Evolutionary conservation across 305 asterid species (phyloP).

Genomic region (Petunia hybrid): DNA sequence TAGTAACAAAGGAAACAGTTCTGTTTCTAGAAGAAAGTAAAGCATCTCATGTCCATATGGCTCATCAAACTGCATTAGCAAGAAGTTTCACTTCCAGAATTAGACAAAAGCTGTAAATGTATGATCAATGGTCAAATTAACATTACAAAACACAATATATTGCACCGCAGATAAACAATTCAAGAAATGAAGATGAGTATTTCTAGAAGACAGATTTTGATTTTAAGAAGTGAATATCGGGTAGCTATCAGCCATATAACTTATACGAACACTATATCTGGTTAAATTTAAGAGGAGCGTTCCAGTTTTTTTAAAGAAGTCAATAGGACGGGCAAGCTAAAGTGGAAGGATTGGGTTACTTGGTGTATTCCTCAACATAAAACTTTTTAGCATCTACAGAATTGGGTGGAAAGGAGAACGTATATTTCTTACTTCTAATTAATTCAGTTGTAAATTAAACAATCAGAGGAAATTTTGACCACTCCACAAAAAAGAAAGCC

Average conservation of each 20-base stretch:
- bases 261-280: background rate
- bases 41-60: slow-evolving; percentile 27
- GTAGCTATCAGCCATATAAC: background rate
- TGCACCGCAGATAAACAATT: background rate
- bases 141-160: background rate
- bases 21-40: slow-evolving; percentile 40
- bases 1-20: slow-evolving; percentile 49
- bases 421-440: too few relatives aligned
- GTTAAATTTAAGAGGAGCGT: too few relatives aligned
- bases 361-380: too few relatives aligned
- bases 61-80: slow-evolving; percentile 45
- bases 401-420: too few relatives aligned
- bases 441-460: too few relatives aligned
- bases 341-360: too few relatives aligned
- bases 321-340: too few relatives aligned
- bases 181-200: background rate
- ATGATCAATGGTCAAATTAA: background rate
- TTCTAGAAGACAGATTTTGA: background rate
- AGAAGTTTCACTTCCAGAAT: background rate
- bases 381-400: too few relatives aligned
- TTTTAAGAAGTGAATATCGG: background rate
- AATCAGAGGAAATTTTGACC: too few relatives aligned
- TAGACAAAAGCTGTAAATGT: background rate
- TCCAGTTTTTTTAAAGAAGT: too few relatives aligned
- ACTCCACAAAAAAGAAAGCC: too few relatives aligned